A percentile compares a stretch with the other conserved stretches of the same genome.
Conservation (phyloP, 2,329 filamentous ascomycete species). For the Aschersonia sp. region DNA sequence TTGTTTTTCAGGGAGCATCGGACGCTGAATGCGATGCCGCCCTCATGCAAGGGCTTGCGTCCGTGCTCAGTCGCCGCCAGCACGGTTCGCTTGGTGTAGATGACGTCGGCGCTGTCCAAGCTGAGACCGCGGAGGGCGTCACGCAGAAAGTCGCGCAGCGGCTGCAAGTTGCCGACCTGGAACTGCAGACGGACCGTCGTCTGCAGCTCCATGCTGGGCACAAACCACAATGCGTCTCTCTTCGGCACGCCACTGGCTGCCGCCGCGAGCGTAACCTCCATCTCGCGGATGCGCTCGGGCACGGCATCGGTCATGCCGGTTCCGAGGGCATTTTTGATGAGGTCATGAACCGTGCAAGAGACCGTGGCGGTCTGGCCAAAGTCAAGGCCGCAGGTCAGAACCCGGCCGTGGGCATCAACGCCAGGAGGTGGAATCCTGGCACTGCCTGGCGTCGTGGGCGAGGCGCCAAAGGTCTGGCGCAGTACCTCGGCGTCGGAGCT, state of each 20-base stretch:
- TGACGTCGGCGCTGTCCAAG: constrained; percentile 1
- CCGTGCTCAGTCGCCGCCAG: constrained; percentile 1
- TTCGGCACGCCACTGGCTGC: not conserved
- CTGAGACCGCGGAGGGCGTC: constrained; percentile 1
- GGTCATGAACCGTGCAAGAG: not conserved
- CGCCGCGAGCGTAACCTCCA: not conserved
- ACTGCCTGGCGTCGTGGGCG: not conserved
- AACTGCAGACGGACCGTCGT: constrained; percentile 2
- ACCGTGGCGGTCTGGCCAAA: not conserved
- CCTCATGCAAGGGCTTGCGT: not conserved
- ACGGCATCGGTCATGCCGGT: not conserved
- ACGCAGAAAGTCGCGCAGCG: constrained; percentile 1
- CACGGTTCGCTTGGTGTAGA: constrained; percentile 3
- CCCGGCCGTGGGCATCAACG: not conserved
- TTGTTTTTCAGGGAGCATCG: not conserved
- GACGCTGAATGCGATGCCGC: not conserved
- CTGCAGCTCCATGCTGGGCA: not conserved
- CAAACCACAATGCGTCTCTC: constrained; percentile 4
- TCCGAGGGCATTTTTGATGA: constrained; percentile 2
- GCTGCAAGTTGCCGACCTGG: not conserved
- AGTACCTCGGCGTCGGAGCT: constrained; percentile 3
- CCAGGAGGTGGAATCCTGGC: constrained; percentile 1
- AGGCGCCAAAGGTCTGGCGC: constrained; percentile 3
- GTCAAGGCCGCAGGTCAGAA: constrained; percentile 3
- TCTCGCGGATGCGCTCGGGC: not conserved